Evolutionary conservation across 164 flowering plant species (phyloP), one percentile per base, ranked within the genome.

Genomic region (Malania oleifera): DNA sequence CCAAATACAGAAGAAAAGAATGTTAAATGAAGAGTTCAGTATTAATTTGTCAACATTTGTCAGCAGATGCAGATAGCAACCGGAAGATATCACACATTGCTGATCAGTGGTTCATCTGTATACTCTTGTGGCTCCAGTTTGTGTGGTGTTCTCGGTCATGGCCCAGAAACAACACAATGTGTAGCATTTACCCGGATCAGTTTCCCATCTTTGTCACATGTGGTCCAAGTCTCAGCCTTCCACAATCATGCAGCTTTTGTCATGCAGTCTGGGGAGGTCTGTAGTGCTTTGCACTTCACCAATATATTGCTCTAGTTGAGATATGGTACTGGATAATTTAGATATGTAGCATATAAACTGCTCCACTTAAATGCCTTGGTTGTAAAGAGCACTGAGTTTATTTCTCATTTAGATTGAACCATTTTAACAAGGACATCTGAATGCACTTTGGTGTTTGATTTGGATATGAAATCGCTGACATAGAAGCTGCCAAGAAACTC

Each of bases 111-210:
- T 57, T 81, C 86, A 31, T 73, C 81, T 26, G 85, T 78, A 1
- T 92, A 85, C 74, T 87, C 96, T 51, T 92, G 98, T 75, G 98
- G 98, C 61, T 89, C 98, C 40, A 85, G 82, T 71, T 70, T 89
- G 51, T 84, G 87, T 62, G 98, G 98, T 58, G 96, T 89, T 65
- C 96, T 92, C 64, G 98, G 96, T 65, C 98, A 87, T 65, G 95
- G 96, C 59, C 72, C 91, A 6, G 88, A 82, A 52, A 78, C 79
- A 56, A 92, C 88, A 19, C 95, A 82, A 53, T 80, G 90, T 77
- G 88, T 70, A 52, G 72, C 84, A 67, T 87, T 92, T 66, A 77
- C 78, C 35, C 72, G 71, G 45, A 79, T 92, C 57, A 64, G 55
- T 48, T 86, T 92, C 61, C 89, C 97, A 52, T 65, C 66, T 51